Evolutionary conservation across 2,329 filamentous ascomycete genomes (phyloP).

Genomic region (Mollisia scopiformis): DNA sequence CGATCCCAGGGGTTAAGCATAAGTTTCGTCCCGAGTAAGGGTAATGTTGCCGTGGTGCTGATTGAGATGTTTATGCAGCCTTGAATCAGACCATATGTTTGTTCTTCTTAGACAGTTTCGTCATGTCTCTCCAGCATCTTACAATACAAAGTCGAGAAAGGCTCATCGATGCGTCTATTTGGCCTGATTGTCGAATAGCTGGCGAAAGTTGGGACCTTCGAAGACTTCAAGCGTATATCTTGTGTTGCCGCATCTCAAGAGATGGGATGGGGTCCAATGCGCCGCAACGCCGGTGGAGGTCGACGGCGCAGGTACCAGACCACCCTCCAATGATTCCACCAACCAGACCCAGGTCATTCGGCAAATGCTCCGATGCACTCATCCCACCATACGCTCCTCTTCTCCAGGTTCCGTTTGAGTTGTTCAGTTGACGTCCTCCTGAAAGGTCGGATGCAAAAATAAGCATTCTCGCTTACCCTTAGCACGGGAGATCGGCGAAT

Average conservation of each 20-base stretch:
- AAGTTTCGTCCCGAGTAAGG: not conserved
- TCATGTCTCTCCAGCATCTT: not conserved
- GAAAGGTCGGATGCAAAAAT: not conserved
- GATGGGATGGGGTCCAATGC: not conserved
- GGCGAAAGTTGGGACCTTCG: not conserved
- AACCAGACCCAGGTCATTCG: not conserved
- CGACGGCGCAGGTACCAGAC: not conserved
- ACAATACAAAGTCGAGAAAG: not conserved
- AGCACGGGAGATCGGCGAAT: not conserved
- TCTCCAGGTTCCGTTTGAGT: not conserved
- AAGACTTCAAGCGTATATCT: not conserved
- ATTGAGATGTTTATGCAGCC: not conserved
- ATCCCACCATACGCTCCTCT: not conserved
- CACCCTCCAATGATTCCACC: not conserved
- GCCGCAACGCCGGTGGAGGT: not conserved
- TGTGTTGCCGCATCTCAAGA: not conserved
- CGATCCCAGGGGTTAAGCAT: not conserved
- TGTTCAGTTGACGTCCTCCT: not conserved
- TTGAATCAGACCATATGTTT: not conserved
- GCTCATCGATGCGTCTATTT: not conserved
- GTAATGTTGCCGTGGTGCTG: not conserved
- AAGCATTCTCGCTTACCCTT: not conserved
- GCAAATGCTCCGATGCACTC: not conserved
- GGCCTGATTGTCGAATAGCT: not conserved
- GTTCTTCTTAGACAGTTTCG: not conserved